Conservation (phyloP, 306 rosid species). For the Comarum palustre region DNA sequence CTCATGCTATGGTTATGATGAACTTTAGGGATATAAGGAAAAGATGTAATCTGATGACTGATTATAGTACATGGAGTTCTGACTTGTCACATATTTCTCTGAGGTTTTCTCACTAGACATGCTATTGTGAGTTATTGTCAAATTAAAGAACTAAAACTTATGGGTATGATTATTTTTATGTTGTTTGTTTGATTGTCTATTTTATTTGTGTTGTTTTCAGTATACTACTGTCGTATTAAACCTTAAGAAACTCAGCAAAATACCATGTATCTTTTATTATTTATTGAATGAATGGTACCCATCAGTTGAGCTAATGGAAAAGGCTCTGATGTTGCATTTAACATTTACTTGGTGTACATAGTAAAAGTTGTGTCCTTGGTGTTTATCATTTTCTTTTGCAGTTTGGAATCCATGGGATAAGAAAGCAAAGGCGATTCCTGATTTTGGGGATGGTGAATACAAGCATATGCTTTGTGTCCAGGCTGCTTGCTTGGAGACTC, state of each 20-base stretch:
- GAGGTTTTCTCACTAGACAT: background rate
- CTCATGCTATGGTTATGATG: background rate
- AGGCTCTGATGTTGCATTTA: background rate
- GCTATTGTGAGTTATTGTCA: background rate
- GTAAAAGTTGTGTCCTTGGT: background rate
- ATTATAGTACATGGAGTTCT: background rate
- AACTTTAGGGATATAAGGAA: background rate
- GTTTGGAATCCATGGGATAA: slow-evolving; percentile 94
- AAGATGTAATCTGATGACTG: background rate
- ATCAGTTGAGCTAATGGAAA: background rate
- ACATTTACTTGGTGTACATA: background rate
- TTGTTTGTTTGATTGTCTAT: background rate
- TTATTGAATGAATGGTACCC: background rate
- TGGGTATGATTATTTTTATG: background rate
- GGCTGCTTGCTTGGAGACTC: slow-evolving; percentile 61
- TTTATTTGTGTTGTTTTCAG: background rate
- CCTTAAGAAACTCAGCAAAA: background rate
- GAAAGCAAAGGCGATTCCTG: slow-evolving; percentile 61
- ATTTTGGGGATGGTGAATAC: slow-evolving; percentile 64
- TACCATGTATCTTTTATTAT: background rate
- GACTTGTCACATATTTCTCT: background rate
- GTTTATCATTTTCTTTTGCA: slow-evolving; percentile 22
- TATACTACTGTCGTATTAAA: background rate
- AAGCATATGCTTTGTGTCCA: slow-evolving; percentile 66
- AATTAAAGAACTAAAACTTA: background rate